Conservation (phyloP, 805 yeast genomes). For the Suhomyces vadensis region DNA sequence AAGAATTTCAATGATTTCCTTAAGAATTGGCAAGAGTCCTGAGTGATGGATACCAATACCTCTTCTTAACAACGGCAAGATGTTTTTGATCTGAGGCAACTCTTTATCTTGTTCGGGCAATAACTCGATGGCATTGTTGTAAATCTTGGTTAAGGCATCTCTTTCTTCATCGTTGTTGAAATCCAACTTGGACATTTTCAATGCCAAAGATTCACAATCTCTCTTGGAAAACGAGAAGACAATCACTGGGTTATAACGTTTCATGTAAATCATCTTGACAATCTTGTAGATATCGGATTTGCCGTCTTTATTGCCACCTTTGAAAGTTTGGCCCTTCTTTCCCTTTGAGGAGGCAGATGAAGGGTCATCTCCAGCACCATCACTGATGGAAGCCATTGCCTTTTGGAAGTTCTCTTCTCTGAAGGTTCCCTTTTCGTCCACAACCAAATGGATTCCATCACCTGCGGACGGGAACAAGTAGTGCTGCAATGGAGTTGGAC, state of each 20-base stretch:
- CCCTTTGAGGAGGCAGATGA: conserved; percentile 60
- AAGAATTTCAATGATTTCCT: conserved; percentile 92
- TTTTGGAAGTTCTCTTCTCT: conserved; percentile 98
- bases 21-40: conserved; percentile 88
- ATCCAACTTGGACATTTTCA: conserved; percentile 93
- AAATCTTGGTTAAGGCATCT: conserved; percentile 85
- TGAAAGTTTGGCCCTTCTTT: conserved; percentile 76
- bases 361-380: conserved; percentile 82
- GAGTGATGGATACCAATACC: conserved; percentile 99
- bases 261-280: conserved; percentile 96
- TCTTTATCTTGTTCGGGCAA: conserved; percentile 90
- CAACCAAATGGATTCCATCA: conserved; percentile 95
- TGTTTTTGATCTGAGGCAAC: conserved; percentile 90
- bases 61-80: conserved; percentile 82
- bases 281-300: conserved; percentile 91
- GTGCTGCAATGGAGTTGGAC: conserved; percentile 98
- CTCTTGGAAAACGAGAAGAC: conserved; percentile 97
- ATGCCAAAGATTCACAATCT: conserved; percentile 92
- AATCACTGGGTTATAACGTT: conserved; percentile 95
- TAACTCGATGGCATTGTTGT: conserved; percentile 83
- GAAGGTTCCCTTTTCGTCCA: conserved; percentile 94
- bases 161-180: conserved; percentile 94
- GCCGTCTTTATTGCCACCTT: conserved; percentile 80
- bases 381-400: conserved; percentile 93
- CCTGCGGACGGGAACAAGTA: conserved; percentile 98